Conservation (phyloP, 495 filamentous ascomycete genomes). For the Penicillium subrubescens region DNA sequence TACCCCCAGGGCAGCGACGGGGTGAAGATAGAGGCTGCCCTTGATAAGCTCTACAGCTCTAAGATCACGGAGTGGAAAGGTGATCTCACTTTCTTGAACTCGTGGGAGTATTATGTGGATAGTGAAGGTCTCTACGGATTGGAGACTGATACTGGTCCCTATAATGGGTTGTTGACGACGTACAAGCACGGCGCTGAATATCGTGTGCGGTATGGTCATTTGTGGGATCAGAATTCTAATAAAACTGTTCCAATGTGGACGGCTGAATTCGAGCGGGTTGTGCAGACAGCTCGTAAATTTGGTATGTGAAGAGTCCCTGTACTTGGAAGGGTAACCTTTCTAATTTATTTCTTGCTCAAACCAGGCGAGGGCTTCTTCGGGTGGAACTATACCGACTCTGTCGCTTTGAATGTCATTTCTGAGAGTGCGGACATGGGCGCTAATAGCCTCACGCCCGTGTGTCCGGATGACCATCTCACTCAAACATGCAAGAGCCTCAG, state of each 20-base stretch:
- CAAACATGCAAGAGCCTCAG: slow-evolving; percentile 12
- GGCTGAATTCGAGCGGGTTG: slow-evolving; percentile 50
- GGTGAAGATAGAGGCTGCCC: slow-evolving; percentile 11
- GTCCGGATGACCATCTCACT: slow-evolving; percentile 12
- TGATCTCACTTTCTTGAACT: slow-evolving; percentile 49
- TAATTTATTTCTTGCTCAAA: not conserved
- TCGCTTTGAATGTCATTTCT: slow-evolving; percentile 49
- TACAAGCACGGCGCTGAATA: slow-evolving; percentile 43
- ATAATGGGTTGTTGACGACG: slow-evolving; percentile 50
- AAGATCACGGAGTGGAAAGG: slow-evolving; percentile 32
- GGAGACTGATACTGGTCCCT: slow-evolving; percentile 49
- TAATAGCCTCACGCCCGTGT: slow-evolving; percentile 53
- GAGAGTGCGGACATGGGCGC: slow-evolving; percentile 47
- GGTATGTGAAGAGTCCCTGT: slow-evolving; percentile 6
- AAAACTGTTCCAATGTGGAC: slow-evolving; percentile 43
- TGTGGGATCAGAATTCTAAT: slow-evolving; percentile 32
- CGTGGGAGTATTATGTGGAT: slow-evolving; percentile 54
- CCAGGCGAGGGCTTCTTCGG: slow-evolving; percentile 53
- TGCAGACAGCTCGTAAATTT: slow-evolving; percentile 56
- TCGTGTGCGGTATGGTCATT: slow-evolving; percentile 46
- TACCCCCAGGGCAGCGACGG: slow-evolving; percentile 36
- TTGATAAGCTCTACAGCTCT: slow-evolving; percentile 23
- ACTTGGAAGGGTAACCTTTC: not conserved
- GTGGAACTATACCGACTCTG: slow-evolving; percentile 35
- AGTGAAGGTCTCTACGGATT: slow-evolving; percentile 29